Base-by-base conservation (phyloP, 805 yeast genomes). In the Candida parachauliodes region DNA sequence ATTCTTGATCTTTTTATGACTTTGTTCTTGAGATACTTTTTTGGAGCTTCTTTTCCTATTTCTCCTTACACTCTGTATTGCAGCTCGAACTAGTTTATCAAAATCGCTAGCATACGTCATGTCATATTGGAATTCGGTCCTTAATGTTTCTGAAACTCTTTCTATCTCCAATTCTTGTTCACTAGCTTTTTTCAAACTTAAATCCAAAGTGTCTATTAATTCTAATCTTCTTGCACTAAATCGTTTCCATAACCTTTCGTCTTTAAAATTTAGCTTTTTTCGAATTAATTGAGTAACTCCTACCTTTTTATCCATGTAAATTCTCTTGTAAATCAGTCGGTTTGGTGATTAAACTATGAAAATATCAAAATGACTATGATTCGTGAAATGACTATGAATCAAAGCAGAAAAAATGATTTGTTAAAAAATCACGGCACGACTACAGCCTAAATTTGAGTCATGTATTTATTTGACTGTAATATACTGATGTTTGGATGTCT, bases 141-240 rank as follows among this genome's bases (percentile, higher is more conserved):
- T 68, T 32, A 91, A 65, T 3, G 83, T 72, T 34, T 76, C 75
- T 0, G 98, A 96, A 25, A 94, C 93, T 35, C 76, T 74, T 34
- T 72, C 70, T 32, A 93, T 88, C 47, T 83, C 83, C 20, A 74
- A 77, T 48, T 91, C 97, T 58, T 91, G 98, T 55, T 93, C 98
- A 40, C 88, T 77, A 7, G 98, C 98, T 65, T 88, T 89, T 46
- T 77, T 76, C 14, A 76, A 62, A 44, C 79, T 74, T 40, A 79
- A 62, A 34, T 76, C 68, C 44, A 82, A 70, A 16, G 83, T 76
- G 54, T 89, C 97, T 28, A 93, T 93, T 38, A 93, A 70, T 60
- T 88, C 96, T 17, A 93, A 68, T 42, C 98, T 68, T 40, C 98
- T 71, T 1, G 94, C 87, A n/a, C 93, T 83, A 57, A 93, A 91